These are phyloP conservation scores for Aspergillus glaucus DNA, from an alignment of 2,329 filamentous ascomycete species.

Conservation along the genomic window DNA sequence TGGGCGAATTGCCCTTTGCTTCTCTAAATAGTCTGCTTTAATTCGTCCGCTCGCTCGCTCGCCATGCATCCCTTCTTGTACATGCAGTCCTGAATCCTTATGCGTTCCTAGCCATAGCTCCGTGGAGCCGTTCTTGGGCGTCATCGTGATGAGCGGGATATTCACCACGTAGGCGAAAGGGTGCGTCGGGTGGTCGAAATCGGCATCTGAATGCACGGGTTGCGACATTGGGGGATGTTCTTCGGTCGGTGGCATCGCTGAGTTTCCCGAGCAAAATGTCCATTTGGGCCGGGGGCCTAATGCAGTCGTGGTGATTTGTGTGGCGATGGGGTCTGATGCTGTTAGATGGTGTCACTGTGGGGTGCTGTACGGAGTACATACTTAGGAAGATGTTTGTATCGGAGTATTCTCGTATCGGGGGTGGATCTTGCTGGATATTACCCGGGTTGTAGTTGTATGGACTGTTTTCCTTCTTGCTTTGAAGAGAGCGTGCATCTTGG, in stretches of 20 bases:
- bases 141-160: slow-evolving; percentile 47
- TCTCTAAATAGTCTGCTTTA: slow-evolving; percentile 28
- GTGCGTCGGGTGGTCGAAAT: slow-evolving; percentile 50
- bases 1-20: slow-evolving; percentile 32
- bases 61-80: slow-evolving; percentile 47
- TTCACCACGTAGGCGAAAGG: slow-evolving; percentile 54
- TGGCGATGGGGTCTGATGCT: slow-evolving; percentile 45
- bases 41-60: slow-evolving; percentile 50
- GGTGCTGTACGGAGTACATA: slow-evolving; percentile 20
- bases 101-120: slow-evolving; percentile 58
- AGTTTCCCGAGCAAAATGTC: slow-evolving; percentile 53
- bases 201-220: slow-evolving; percentile 55
- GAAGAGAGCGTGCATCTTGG: slow-evolving; percentile 49
- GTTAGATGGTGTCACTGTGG: neutral
- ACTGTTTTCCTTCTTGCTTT: slow-evolving; percentile 47
- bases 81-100: slow-evolving; percentile 22
- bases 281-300: slow-evolving; percentile 51
- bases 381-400: slow-evolving; percentile 49
- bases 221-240: slow-evolving; percentile 26
- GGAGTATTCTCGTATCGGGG: slow-evolving; percentile 45
- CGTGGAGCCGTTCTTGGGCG: slow-evolving; percentile 49
- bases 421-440: slow-evolving; percentile 58
- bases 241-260: slow-evolving; percentile 43
- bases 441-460: slow-evolving; percentile 56
- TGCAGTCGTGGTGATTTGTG: slow-evolving; percentile 36